Evolutionary conservation across 2,329 filamentous ascomycete genomes (phyloP).

Genomic region (Cladophialophora chaetospira): DNA sequence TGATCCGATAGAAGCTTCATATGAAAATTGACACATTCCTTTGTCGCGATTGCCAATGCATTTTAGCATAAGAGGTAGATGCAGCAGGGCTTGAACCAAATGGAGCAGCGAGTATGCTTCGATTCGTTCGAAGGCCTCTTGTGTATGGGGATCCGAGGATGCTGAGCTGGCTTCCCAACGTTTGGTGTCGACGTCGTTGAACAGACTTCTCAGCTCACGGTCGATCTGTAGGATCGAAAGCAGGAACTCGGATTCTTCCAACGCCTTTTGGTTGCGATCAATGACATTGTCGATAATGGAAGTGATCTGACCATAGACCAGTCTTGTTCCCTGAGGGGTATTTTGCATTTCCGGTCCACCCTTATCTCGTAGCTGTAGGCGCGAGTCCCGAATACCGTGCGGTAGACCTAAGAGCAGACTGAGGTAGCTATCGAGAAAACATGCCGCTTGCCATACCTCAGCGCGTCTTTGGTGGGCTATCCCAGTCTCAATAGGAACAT

Average conservation of each 20-base stretch:
- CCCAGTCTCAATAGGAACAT: no score
- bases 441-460: neutral
- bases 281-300: constrained; percentile 2
- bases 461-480: no score
- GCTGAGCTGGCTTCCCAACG: no score
- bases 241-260: neutral
- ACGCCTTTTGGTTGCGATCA: neutral
- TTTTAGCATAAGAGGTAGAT: constrained; percentile 9
- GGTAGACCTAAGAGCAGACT: constrained; percentile 2
- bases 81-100: constrained; percentile 1
- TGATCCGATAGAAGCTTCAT: neutral
- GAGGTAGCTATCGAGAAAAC: constrained; percentile 5
- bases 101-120: constrained; percentile 1
- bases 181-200: no score
- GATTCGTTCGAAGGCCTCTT: neutral
- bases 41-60: neutral
- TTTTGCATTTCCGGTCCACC: no score
- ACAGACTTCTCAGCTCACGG: constrained; percentile 3
- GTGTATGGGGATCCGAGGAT: neutral
- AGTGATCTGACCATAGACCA: neutral
- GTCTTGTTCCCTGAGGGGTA: no score
- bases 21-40: constrained; percentile 1
- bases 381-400: neutral
- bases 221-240: constrained; percentile 4
- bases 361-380: no score